Evolutionary conservation across 768 basidiomycete species (phyloP).

Genomic region (Tylopilus sp.): DNA sequence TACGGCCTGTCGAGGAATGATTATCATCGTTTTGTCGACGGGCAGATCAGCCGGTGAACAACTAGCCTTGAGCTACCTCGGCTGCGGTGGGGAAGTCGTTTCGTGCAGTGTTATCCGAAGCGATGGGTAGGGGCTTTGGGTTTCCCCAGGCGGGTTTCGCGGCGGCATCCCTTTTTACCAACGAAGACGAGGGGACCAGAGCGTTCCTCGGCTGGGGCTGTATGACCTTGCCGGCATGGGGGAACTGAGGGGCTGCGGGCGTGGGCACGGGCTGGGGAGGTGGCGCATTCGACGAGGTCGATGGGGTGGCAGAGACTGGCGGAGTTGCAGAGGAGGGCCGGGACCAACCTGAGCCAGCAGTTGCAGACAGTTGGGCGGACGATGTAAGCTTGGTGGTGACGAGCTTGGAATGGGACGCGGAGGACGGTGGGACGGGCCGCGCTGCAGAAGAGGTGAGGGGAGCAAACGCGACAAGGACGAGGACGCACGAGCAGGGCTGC

Average conservation of each 20-base stretch:
- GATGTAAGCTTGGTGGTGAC: constrained; percentile 87
- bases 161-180: constrained; percentile 32
- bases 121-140: constrained; percentile 37
- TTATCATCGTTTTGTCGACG: constrained; percentile 7
- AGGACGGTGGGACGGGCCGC: constrained; percentile 52
- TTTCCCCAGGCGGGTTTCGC: constrained; percentile 73
- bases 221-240: constrained; percentile 62
- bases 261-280: constrained; percentile 44
- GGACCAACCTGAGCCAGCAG: constrained; percentile 71
- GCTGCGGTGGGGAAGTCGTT: constrained; percentile 95
- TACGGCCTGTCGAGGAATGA: constrained; percentile 19
- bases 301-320: constrained; percentile 50
- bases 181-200: constrained; percentile 27
- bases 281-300: constrained; percentile 39
- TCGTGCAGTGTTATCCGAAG: constrained; percentile 41
- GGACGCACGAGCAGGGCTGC: constrained; percentile 51
- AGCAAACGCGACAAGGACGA: neutral
- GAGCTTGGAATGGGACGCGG: constrained; percentile 70
- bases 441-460: constrained; percentile 36
- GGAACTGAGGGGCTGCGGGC: constrained; percentile 47
- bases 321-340: constrained; percentile 73
- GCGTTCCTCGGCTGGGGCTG: constrained; percentile 55
- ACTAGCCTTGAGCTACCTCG: constrained; percentile 84
- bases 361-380: constrained; percentile 51
- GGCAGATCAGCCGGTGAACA: neutral